Conservation (phyloP, 129 eudicot species). For the Erigeron canadensis region DNA sequence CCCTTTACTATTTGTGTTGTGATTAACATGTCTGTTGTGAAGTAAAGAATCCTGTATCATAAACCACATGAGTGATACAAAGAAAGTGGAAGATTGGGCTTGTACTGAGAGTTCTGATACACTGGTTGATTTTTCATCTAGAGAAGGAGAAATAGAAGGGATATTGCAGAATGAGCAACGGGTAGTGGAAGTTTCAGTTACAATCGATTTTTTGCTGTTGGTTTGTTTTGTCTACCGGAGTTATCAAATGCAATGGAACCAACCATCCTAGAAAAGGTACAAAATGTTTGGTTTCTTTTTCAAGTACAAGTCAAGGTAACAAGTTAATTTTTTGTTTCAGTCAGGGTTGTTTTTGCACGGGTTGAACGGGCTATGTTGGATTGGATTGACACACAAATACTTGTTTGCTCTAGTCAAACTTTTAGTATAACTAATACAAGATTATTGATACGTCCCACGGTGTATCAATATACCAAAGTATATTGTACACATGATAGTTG, state of each 20-base stretch:
- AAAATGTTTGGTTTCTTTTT: background rate
- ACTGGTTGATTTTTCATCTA: conserved; percentile 78
- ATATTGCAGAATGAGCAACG: conserved; percentile 90
- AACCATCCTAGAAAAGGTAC: conserved; percentile 80
- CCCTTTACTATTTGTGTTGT: background rate
- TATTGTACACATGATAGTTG: no score
- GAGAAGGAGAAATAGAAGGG: conserved; percentile 71
- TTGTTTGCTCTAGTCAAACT: background rate
- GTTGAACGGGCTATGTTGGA: background rate
- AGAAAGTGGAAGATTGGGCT: conserved; percentile 87
- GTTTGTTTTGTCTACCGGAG: conserved; percentile 93
- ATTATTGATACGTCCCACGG: no score
- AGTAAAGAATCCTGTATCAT: background rate
- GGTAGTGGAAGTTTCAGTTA: conserved; percentile 73
- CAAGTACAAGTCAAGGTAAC: background rate
- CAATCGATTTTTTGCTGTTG: conserved; percentile 96
- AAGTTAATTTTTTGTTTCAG: background rate
- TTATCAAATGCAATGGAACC: conserved; percentile 87
- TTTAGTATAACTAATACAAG: background rate
- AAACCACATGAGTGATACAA: conserved; percentile 67
- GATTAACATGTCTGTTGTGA: background rate
- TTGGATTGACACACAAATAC: background rate
- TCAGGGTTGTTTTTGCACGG: background rate
- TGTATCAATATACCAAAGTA: no score
- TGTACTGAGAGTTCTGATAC: conserved; percentile 62